Evolutionary conservation across 2,329 filamentous ascomycete species (phyloP), one percentile per base, ranked within the genome.

Genomic region (Penicillium sp.): DNA sequence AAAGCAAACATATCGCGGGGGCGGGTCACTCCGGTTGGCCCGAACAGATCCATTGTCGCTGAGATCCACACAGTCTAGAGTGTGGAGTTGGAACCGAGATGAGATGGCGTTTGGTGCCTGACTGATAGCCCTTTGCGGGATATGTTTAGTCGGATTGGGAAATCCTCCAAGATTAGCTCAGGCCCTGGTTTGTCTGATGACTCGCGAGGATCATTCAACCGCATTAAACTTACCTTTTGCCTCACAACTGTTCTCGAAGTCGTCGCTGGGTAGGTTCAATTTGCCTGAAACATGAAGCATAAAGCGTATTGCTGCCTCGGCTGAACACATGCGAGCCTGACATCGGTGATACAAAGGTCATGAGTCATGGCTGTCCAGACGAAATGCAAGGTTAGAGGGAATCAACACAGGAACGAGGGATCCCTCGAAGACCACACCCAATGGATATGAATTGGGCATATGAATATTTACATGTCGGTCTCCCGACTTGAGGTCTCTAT

Each of bases 1-100:
- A 34, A 43, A 49, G 31, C 49, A 34, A 40, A 27, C 5, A 48
- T 32, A 53, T 53, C 40, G 45, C 27, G 50, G 50, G 50, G 50
- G 47, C 39, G 45, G 45, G 45, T 31, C 34, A 14, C 24, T 27
- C 24, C 24, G 24, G 5, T 27, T 27, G 24, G 24, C 24, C 43
- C 42, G 16, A 24, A 51, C 16, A 51, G 43, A 42, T 27, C 22
- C 34, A 48, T 22, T 40, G 42, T 46, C 31, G n/a, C 21, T 36
- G 40, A 29, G 47, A 42, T 42, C 45, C 24, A 29, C 16, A 40
- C 31, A 32, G 42, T 14, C 16, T 13, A 4, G 24, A 14, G 18
- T 7, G 34, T 10, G n/a, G 43, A 40, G 2, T 21, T 16, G 3
- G 8, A 48, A 31, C 36, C 45, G 31, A 41, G 27, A 44, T 39